A percentile compares a stretch with the other conserved stretches of the same genome.
Evolutionary conservation across 2,329 filamentous ascomycete species (phyloP).

Genomic region (Colletotrichum endophyticum): DNA sequence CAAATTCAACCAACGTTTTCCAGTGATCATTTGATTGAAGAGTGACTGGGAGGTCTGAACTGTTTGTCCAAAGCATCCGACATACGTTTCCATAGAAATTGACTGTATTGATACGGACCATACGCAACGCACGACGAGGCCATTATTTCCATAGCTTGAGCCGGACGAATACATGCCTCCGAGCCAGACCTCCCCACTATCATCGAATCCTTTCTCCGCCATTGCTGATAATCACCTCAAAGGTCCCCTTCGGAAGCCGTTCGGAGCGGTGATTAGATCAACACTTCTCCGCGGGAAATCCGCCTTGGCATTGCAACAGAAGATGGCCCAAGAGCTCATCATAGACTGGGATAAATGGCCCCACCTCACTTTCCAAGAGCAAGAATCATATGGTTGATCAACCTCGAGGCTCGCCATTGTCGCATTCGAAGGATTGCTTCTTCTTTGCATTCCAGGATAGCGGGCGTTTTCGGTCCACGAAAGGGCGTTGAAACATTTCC

Average conservation of each 20-base stretch:
- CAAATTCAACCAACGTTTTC: fast-evolving
- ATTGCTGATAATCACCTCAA: not conserved
- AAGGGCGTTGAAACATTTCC: not conserved
- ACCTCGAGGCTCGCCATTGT: not conserved
- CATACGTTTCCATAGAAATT: too few species aligned
- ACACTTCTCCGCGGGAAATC: not conserved
- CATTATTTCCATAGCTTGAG: not conserved
- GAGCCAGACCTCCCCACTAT: not conserved
- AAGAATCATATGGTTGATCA: not conserved
- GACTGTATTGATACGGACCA: too few species aligned
- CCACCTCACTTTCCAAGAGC: not conserved
- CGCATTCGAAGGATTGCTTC: not conserved
- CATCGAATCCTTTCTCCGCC: not conserved
- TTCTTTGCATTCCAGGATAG: not conserved
- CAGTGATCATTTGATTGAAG: fast-evolving
- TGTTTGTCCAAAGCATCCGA: not conserved
- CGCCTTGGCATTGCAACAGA: not conserved
- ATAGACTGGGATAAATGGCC: not conserved
- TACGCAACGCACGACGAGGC: not conserved
- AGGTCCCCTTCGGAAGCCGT: not conserved
- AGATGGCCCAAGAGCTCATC: not conserved
- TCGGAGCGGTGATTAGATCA: not conserved
- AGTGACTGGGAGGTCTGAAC: fast-evolving
- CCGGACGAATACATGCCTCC: not conserved
- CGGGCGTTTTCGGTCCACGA: not conserved